Evolutionary conservation across 1,139 yeast genomes (phyloP).

Genomic region (Zygosaccharomyces sapae): DNA sequence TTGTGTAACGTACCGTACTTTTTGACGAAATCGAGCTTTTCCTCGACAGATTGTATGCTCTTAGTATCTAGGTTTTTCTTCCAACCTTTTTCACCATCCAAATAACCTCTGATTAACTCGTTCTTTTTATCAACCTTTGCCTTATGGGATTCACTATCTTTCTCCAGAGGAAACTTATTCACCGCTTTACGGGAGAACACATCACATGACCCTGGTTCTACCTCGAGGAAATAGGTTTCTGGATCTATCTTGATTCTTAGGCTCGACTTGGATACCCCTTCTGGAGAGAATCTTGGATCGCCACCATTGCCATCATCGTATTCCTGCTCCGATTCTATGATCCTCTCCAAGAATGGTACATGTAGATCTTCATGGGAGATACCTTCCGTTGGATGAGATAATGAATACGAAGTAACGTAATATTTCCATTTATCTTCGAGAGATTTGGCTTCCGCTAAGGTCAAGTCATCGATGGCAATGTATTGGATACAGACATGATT

Average conservation of each 20-base stretch:
- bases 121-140: conserved; percentile 23
- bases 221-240: conserved; percentile 74
- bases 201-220: conserved; percentile 80
- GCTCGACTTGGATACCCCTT: conserved; percentile 66
- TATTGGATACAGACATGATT: conserved; percentile 69
- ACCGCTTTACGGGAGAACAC: conserved; percentile 59
- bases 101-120: conserved; percentile 21
- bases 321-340: conserved; percentile 50
- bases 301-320: conserved; percentile 22
- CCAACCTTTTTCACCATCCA: conserved; percentile 28
- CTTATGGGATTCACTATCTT: conserved; percentile 32
- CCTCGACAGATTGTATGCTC: conserved; percentile 13
- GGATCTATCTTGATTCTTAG: conserved; percentile 76
- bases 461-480: conserved; percentile 81
- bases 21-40: conserved; percentile 12
- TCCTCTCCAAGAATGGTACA: conserved; percentile 68
- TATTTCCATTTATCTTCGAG: conserved; percentile 86
- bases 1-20: conserved; percentile 18
- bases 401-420: conserved; percentile 83
- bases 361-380: conserved; percentile 74
- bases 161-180: conserved; percentile 29
- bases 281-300: conserved; percentile 40
- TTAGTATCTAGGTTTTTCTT: conserved; percentile 18
- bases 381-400: conserved; percentile 97
- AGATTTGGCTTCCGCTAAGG: conserved; percentile 70